Percentiles rank a stretch among this genome's conserved stretches.
Conservation (phyloP, 2,329 filamentous ascomycete genomes). For the Periconia sp. region DNA sequence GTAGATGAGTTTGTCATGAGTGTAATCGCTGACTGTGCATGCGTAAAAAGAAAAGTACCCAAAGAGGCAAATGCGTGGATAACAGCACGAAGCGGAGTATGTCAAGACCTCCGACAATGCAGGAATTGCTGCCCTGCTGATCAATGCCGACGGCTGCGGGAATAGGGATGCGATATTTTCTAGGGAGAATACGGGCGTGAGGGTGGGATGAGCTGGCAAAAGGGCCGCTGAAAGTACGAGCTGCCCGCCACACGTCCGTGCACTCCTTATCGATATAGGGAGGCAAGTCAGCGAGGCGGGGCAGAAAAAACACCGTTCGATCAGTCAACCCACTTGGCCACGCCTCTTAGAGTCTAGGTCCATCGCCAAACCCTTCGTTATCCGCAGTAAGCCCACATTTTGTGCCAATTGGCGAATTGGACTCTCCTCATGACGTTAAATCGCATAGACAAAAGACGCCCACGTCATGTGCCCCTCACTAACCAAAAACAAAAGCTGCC, state of each 20-base stretch:
- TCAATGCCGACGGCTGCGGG: too few relatives aligned
- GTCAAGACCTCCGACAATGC: too few relatives aligned
- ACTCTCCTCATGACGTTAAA: conserved; percentile 23
- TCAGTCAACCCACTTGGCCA: conserved; percentile 10
- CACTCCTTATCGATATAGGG: conserved; percentile 18
- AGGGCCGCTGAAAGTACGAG: too few relatives aligned
- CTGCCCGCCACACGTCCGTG: too few relatives aligned
- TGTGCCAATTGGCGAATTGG: conserved; percentile 26
- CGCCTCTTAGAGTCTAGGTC: conserved; percentile 15
- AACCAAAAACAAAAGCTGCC: conserved; percentile 24
- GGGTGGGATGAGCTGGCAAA: too few relatives aligned
- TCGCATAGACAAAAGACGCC: conserved; percentile 16
- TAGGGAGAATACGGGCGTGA: neutral
- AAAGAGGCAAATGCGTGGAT: conserved; percentile 5
- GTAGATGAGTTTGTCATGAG: conserved; percentile 24
- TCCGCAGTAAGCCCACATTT: conserved; percentile 27
- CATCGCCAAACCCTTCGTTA: conserved; percentile 21
- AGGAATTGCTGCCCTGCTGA: too few relatives aligned
- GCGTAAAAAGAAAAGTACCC: conserved; percentile 2
- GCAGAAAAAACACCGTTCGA: conserved; percentile 8
- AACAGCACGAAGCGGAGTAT: neutral
- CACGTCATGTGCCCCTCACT: conserved; percentile 41
- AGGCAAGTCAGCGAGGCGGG: conserved; percentile 9
- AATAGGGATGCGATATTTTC: neutral
- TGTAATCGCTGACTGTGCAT: conserved; percentile 36